Percentiles rank a stretch among this genome's conserved stretches.
Evolutionary conservation across 169 alveolate species (phyloP).

Genomic region (Eimeria praecox): DNA sequence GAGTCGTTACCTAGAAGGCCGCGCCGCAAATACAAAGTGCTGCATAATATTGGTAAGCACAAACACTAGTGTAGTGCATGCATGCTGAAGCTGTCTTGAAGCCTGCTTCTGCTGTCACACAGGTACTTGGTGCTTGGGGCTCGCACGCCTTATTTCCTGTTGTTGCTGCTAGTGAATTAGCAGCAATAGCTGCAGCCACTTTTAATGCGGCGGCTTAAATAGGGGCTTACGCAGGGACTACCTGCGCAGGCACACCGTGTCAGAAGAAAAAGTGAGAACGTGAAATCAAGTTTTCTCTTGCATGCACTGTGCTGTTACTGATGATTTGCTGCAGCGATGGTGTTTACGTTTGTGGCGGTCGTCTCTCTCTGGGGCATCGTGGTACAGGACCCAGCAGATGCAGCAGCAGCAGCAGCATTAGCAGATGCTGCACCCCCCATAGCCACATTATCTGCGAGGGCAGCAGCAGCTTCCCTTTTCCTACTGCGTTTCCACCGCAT

Average conservation of each 20-base stretch:
- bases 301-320: not conserved
- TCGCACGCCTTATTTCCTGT: not conserved
- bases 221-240: not conserved
- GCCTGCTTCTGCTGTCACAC: not conserved
- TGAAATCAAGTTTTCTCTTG: not conserved
- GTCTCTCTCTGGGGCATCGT: slow-evolving; percentile 72
- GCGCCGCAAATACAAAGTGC: slow-evolving; percentile 3
- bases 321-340: slow-evolving; percentile 69
- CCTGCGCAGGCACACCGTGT: not conserved
- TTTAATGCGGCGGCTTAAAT: not conserved
- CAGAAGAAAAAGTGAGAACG: not conserved
- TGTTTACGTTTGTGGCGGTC: slow-evolving; percentile 43
- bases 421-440: too few species aligned
- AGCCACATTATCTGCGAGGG: too few species aligned
- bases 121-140: not conserved
- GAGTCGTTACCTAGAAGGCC: not conserved
- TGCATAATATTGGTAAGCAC: slow-evolving; percentile 59
- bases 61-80: not conserved
- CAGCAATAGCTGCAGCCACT: not conserved
- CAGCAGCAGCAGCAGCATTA: too few species aligned
- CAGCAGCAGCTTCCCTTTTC: not conserved
- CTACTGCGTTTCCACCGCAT: not conserved
- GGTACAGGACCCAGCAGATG: slow-evolving; percentile 26
- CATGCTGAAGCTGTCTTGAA: not conserved
- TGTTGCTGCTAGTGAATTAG: not conserved